A percentile compares a stretch with the other conserved stretches of the same genome.
Evolutionary conservation across 176 grass and related monocot genomes (phyloP).

Genomic region (Triticum timopheevii): DNA sequence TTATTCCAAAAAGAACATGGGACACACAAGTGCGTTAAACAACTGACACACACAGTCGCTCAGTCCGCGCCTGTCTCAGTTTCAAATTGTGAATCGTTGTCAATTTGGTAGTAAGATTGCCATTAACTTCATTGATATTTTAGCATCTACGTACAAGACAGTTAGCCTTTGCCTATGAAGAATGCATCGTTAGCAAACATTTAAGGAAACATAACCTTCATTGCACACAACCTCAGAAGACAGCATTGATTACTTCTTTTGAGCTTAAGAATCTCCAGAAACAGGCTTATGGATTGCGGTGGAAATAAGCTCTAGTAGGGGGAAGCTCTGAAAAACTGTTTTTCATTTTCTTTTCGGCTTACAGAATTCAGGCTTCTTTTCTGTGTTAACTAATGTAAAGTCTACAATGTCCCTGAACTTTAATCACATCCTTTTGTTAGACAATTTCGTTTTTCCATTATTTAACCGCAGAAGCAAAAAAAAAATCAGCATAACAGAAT

Average conservation of each 20-base stretch:
- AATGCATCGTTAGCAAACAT: background rate
- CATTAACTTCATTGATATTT: background rate
- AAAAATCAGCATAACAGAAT: too few species aligned
- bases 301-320: too few species aligned
- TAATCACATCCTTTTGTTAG: too few species aligned
- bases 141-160: background rate
- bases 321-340: too few species aligned
- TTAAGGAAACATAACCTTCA: background rate
- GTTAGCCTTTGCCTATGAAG: background rate
- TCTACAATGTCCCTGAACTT: too few species aligned
- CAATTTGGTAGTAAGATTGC: background rate
- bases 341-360: too few species aligned
- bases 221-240: background rate
- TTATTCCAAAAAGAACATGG: background rate
- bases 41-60: background rate
- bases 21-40: background rate
- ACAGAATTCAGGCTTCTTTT: too few species aligned
- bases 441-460: too few species aligned
- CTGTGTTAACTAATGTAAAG: too few species aligned
- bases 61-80: background rate
- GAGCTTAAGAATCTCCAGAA: background rate
- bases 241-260: background rate
- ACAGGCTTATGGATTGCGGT: too few species aligned
- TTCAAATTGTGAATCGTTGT: background rate
- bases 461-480: too few species aligned